Base-by-base conservation (phyloP, 2,329 filamentous ascomycete species). In the Diaporthe ilicicola region DNA sequence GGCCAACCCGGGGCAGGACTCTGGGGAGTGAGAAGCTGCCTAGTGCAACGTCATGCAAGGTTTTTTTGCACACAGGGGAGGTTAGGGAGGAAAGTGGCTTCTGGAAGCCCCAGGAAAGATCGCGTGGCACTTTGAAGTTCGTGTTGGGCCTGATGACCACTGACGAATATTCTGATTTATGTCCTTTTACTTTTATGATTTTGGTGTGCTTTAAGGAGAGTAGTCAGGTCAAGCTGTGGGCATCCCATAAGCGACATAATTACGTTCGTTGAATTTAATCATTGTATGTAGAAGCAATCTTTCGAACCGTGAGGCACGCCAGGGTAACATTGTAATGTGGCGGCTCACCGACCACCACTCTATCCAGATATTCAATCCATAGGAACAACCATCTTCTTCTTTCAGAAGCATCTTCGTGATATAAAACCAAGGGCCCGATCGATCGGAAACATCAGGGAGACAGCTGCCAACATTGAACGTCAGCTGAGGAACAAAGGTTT, bases 1-100 rank as follows among this genome's bases (percentile, higher is more conserved):
- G 59, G 59, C 59, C 15, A 64, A 64, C 59, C 59, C 59, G 2
- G 59, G 59, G 1, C 59, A 64, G 59, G 59, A 64, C n/a, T 64
- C 59, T 5, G 6, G 37, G 1, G 59, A 64, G 32, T 64, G 2
- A 50, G 10, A 27, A 8, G 55, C 9, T 29, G 19, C 15, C 1
- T 27, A 19, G 2, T 8, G 10, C 6, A 22, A 29, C 1, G 2
- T n/a, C 12, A n/a, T 9, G 22, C 4, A 42, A 0, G 12, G 7
- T n/a, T 12, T 6, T n/a, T 1, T n/a, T n/a, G n/a, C n/a, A n/a
- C 34, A 29, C 29, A n/a, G 24, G 6, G 5, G 34, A 42, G 22
- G 13, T 42, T 13, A 5, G 55, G 9, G 19, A n/a, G 17, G 37
- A 13, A 59, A 15, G 12, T 13, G 55, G 3, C 32, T 34, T 34